Base-by-base conservation (phyloP, 1,139 yeast species). In the Wickerhamomyces sp. region DNA sequence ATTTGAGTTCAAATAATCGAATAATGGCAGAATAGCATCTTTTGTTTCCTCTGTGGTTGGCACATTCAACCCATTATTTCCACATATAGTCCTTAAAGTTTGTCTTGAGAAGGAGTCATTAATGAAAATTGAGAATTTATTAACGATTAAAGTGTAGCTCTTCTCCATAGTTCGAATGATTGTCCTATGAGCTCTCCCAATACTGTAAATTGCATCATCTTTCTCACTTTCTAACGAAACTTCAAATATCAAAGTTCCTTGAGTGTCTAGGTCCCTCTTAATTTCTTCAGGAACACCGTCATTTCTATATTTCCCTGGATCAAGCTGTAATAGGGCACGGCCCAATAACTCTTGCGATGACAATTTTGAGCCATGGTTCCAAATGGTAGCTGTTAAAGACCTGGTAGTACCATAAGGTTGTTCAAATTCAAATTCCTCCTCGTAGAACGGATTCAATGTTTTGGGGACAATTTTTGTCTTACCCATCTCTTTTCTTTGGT, bases 361-460 rank as follows among this genome's bases (percentile, higher is more conserved):
- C 14, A 75, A 54, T 4, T 62, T 54, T 19, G 70, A 47, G 18
- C 70, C 71, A 38, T 78, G 84, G 54, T 82, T 86, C 96, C 96
- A 88, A 1, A 87, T 78, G 1, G 85, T 80, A 1, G 78, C 72
- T 0, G 78, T 72, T 2, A 86, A 53, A 1, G 74, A 67, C 15
- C 54, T 46, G 38, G 64, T 54, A 24, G 58, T 55, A 3, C 63
- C 52, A 1, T 59, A 59, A 1, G 61, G 48, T 1, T 67, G 54
- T 1, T 75, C 64, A 28, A 85, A 61, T 55, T 89, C 96, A 56
- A 86, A 84, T 41, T 82, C 86, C 64, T 92, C 97, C 53, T 87
- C 87, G 95, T 96, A 92, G 20, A 74, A 78, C 0, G 97, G 97
- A 51, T 80, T 80, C 27, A 75, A 63, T 6, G 81, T 76, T 41